Conservation (phyloP, 2,329 filamentous ascomycete genomes). For the Phyllosticta ampelicida region DNA sequence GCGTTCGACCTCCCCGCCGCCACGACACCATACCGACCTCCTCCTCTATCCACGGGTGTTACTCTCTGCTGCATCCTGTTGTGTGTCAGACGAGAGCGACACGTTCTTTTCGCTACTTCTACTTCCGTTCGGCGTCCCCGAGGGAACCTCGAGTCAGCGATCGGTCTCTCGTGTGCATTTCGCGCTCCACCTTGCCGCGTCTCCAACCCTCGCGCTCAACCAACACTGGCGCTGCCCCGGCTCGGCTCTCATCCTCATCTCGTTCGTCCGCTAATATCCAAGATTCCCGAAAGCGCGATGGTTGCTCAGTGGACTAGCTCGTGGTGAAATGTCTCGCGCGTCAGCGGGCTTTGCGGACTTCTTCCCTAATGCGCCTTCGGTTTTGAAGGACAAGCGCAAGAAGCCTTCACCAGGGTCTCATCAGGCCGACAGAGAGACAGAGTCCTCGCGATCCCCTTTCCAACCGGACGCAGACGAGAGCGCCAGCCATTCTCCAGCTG, state of each 20-base stretch:
- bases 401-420: constrained; percentile 13
- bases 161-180: constrained; percentile 14
- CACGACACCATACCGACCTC: background rate
- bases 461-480: background rate
- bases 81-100: constrained; percentile 1
- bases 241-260: background rate
- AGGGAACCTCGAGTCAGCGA: background rate
- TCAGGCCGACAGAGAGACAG: constrained; percentile 12
- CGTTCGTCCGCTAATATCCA: background rate
- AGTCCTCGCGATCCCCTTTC: background rate
- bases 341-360: constrained; percentile 75
- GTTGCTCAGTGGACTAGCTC: constrained; percentile 18
- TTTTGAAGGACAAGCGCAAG: constrained; percentile 39
- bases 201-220: constrained; percentile 9
- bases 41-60: background rate
- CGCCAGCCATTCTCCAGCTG: constrained; percentile 6
- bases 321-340: constrained; percentile 58
- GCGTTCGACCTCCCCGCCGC: background rate
- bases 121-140: constrained; percentile 3
- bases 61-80: background rate
- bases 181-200: constrained; percentile 15
- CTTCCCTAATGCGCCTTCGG: constrained; percentile 68
- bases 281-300: constrained; percentile 13
- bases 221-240: constrained; percentile 5
- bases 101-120: background rate